Evolutionary conservation across 768 basidiomycete genomes (phyloP).

Genomic region (Mrakia hoshinonis): DNA sequence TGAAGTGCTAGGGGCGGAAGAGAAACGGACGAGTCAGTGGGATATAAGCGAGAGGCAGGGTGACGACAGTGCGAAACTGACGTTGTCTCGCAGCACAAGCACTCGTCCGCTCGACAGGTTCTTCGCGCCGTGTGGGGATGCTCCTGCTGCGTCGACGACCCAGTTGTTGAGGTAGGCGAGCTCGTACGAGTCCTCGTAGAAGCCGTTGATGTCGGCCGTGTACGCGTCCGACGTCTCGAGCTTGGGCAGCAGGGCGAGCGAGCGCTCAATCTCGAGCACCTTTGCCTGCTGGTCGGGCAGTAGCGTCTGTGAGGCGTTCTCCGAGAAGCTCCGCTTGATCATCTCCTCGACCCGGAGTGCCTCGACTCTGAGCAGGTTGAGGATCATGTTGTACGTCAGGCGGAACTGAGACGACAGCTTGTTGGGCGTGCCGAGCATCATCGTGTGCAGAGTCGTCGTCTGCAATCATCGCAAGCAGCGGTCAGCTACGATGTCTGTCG

Average conservation of each 20-base stretch:
- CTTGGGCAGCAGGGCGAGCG: conserved; percentile 54
- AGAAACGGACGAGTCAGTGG: conserved; percentile 13
- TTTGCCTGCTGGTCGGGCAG: conserved; percentile 87
- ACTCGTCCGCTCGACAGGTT: conserved; percentile 65
- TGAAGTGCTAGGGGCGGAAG: conserved; percentile 57
- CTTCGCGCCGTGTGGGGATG: conserved; percentile 59
- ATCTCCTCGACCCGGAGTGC: conserved; percentile 95
- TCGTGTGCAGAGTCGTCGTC: conserved; percentile 50
- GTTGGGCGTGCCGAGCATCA: conserved; percentile 91
- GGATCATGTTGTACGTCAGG: conserved; percentile 97
- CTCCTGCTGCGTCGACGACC: conserved; percentile 54
- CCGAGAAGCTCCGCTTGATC: conserved; percentile 98
- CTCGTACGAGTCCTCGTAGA: conserved; percentile 62
- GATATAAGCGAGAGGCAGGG: neutral
- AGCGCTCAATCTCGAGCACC: conserved; percentile 68
- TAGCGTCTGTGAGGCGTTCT: conserved; percentile 86
- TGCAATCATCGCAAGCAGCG: neutral
- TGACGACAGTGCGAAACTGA: conserved; percentile 42
- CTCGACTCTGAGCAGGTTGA: conserved; percentile 91
- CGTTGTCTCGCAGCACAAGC: conserved; percentile 70
- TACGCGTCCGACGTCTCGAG: conserved; percentile 56
- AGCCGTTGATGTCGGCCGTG: conserved; percentile 57
- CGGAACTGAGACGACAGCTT: conserved; percentile 93
- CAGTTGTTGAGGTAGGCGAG: conserved; percentile 56
- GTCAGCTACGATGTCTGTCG: neutral